Conservation (phyloP, 495 filamentous ascomycete species). For the Elaphomyces granulatus region DNA sequence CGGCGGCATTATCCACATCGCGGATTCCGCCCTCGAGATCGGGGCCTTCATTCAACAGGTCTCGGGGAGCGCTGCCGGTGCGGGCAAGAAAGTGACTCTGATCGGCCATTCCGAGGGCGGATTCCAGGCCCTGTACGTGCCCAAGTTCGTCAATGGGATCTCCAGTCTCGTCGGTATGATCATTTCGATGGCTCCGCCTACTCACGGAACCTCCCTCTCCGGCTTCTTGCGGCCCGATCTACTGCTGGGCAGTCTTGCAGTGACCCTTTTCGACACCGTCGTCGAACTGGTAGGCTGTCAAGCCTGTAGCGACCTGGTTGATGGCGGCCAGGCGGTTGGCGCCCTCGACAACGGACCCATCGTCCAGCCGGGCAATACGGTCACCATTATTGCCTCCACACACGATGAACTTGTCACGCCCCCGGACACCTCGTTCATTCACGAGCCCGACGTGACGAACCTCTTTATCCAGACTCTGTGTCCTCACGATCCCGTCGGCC, state of each 20-base stretch:
- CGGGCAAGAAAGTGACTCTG: conserved; percentile 26
- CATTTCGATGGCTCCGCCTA: conserved; percentile 36
- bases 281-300: conserved; percentile 22
- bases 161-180: conserved; percentile 29
- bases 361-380: conserved; percentile 31
- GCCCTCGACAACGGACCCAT: conserved; percentile 34
- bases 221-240: conserved; percentile 26
- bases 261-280: conserved; percentile 17
- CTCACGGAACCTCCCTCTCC: conserved; percentile 34
- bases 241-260: conserved; percentile 22
- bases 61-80: conserved; percentile 23
- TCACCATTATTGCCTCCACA: conserved; percentile 36
- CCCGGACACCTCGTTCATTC: conserved; percentile 25
- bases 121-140: conserved; percentile 37
- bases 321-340: conserved; percentile 24
- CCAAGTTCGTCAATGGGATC: conserved; percentile 33
- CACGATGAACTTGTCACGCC: conserved; percentile 37
- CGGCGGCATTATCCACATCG: conserved; percentile 32
- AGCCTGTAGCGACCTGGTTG: conserved; percentile 32
- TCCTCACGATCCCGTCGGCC: conserved; percentile 33
- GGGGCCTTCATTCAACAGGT: conserved; percentile 35
- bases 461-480: conserved; percentile 34
- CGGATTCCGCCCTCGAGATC: conserved; percentile 33
- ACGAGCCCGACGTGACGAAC: conserved; percentile 34
- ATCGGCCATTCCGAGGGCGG: conserved; percentile 43